phyloP scores from a whole-genome alignment of 108 stramenopile genomes.

The Nannochloropsis salina region DNA sequence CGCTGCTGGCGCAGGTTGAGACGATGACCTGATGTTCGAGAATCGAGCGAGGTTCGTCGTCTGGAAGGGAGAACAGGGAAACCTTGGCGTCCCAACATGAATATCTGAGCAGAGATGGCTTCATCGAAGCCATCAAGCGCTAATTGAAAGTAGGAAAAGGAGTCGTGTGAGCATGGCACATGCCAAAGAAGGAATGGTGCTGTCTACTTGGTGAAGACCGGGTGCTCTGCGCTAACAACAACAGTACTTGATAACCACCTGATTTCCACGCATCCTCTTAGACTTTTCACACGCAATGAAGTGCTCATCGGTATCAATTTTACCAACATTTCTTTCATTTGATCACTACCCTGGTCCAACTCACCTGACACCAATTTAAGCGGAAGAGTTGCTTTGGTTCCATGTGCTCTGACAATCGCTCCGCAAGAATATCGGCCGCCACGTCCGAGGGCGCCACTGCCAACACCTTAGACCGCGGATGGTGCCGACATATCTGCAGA shows the following conservation, averaged over 20 bases:
- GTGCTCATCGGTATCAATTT: too few relatives aligned
- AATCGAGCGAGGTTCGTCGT: background rate
- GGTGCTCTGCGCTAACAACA: too few relatives aligned
- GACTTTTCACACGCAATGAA: too few relatives aligned
- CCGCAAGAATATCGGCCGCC: slow-evolving; percentile 45
- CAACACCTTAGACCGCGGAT: slow-evolving; percentile 24
- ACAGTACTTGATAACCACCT: too few relatives aligned
- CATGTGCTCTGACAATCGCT: slow-evolving; percentile 40
- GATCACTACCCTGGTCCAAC: background rate
- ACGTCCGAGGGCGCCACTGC: slow-evolving; percentile 43
- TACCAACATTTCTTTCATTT: too few relatives aligned
- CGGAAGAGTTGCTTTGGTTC: slow-evolving; percentile 28
- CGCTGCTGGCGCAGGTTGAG: slow-evolving; percentile 41
- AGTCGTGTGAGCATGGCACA: background rate
- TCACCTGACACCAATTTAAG: slow-evolving; percentile 42
- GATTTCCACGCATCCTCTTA: too few relatives aligned
- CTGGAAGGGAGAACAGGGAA: background rate
- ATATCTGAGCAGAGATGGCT: slow-evolving; percentile 2
- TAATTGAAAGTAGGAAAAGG: background rate
- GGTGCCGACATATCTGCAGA: slow-evolving; percentile 38
- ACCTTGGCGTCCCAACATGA: background rate
- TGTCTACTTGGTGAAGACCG: too few relatives aligned
- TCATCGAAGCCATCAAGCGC: slow-evolving; percentile 18
- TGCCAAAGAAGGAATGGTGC: too few relatives aligned
- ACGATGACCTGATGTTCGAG: slow-evolving; percentile 37